phyloP scores from a whole-genome alignment of 345 rosid genomes.

The Mallotus nudiflorus region DNA sequence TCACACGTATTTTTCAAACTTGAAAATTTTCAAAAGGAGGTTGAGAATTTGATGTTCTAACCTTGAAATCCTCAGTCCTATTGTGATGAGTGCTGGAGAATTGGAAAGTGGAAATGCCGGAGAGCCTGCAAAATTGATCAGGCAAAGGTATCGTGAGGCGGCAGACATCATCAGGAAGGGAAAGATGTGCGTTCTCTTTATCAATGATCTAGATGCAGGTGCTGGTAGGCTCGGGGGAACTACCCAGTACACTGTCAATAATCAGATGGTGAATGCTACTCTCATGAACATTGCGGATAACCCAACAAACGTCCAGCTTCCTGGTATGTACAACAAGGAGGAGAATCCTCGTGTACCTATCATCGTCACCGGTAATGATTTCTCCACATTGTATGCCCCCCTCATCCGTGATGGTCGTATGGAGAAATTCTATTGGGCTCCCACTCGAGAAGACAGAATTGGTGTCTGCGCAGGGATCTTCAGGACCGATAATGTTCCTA shows the following conservation, averaged over 20 bases:
- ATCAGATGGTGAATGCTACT: constrained; percentile 67
- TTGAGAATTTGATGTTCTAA: neutral
- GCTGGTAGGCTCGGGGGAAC: constrained; percentile 60
- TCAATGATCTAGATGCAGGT: constrained; percentile 57
- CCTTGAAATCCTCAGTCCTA: constrained; percentile 37
- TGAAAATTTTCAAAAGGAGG: neutral
- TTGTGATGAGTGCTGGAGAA: constrained; percentile 62
- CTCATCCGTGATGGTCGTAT: constrained; percentile 61
- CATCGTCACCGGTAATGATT: constrained; percentile 58
- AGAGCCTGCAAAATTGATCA: constrained; percentile 56
- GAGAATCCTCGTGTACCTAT: constrained; percentile 58
- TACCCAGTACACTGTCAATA: constrained; percentile 55
- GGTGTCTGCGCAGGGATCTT: constrained; percentile 56
- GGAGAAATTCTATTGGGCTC: constrained; percentile 70
- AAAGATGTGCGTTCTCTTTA: constrained; percentile 56
- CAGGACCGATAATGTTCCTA: constrained; percentile 38
- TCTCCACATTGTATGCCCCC: constrained; percentile 60
- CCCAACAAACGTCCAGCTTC: constrained; percentile 61
- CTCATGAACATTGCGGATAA: constrained; percentile 67
- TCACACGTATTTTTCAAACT: neutral
- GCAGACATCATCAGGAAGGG: constrained; percentile 50
- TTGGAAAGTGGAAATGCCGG: constrained; percentile 61
- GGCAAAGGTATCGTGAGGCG: constrained; percentile 59
- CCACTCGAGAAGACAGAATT: constrained; percentile 53
- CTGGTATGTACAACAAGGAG: constrained; percentile 54